Conservation (phyloP, 2,329 filamentous ascomycete species). For the Pseudocercospora cruenta region DNA sequence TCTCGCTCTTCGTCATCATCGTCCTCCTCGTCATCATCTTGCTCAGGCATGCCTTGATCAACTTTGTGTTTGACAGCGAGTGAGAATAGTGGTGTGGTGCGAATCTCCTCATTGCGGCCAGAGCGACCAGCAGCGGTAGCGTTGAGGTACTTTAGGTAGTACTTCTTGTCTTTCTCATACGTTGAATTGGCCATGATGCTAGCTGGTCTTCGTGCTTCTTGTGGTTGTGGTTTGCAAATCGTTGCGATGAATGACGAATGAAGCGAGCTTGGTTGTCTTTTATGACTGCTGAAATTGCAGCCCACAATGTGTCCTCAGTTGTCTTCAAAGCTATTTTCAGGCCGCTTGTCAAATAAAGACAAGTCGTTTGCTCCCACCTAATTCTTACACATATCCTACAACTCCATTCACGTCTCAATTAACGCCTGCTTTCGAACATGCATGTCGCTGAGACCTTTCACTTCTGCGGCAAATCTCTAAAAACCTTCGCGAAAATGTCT, state of each 20-base stretch:
- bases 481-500: constrained; percentile 88
- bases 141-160: constrained; percentile 10
- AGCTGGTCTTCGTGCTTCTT: not conserved
- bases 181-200: not conserved
- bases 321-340: not conserved
- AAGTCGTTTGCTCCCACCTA: constrained; percentile 9
- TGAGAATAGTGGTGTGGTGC: constrained; percentile 34
- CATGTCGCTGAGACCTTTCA: constrained; percentile 16
- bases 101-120: constrained; percentile 27
- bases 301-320: not conserved
- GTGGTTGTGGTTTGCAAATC: not conserved
- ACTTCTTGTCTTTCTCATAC: constrained; percentile 8
- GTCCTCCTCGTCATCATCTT: not conserved
- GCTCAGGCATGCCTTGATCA: not conserved
- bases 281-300: not conserved
- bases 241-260: not conserved
- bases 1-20: no score
- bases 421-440: not conserved
- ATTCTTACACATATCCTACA: not conserved
- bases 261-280: not conserved
- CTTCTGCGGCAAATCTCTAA: constrained; percentile 48
- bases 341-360: constrained; percentile 5
- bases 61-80: constrained; percentile 29
- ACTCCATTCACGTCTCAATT: not conserved
- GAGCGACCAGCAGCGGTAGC: constrained; percentile 2